Conservation (phyloP, 2,329 filamentous ascomycete genomes). For the Phyllosticta citrichinensis region DNA sequence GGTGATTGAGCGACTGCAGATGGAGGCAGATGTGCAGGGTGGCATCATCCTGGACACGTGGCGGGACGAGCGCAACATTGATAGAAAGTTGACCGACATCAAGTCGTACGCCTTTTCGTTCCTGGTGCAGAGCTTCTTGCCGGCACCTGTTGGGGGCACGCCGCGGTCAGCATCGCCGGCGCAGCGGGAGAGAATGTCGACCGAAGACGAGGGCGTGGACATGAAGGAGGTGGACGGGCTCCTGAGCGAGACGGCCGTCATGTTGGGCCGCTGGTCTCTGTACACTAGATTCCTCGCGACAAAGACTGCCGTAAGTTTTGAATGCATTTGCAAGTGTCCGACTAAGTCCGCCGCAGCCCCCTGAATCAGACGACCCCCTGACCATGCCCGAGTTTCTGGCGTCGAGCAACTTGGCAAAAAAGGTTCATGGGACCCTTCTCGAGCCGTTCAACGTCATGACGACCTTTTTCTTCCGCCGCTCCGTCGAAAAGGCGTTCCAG, state of each 20-base stretch:
- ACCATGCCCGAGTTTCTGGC: constrained; percentile 62
- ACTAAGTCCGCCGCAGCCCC: constrained; percentile 15
- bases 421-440: constrained; percentile 63
- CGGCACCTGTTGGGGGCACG: constrained; percentile 52
- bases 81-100: constrained; percentile 82
- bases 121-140: constrained; percentile 84
- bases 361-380: constrained; percentile 43
- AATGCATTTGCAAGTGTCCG: constrained; percentile 14
- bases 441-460: constrained; percentile 85
- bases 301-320: constrained; percentile 63
- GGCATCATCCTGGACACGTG: constrained; percentile 94
- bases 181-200: constrained; percentile 36
- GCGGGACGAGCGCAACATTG: constrained; percentile 78
- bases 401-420: constrained; percentile 70
- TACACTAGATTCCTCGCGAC: constrained; percentile 82
- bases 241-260: constrained; percentile 77
- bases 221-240: constrained; percentile 93
- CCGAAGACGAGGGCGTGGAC: constrained; percentile 86
- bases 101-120: constrained; percentile 98
- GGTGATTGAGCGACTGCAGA: constrained; percentile 85
- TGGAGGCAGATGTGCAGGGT: constrained; percentile 91
- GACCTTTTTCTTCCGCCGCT: constrained; percentile 91
- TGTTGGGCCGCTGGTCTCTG: constrained; percentile 87
- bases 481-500: constrained; percentile 95
- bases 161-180: constrained; percentile 70